A percentile compares a stretch with the other conserved stretches of the same genome.
phyloP scores from a whole-genome alignment of 441 rosid species.

The Eruca vesicaria region DNA sequence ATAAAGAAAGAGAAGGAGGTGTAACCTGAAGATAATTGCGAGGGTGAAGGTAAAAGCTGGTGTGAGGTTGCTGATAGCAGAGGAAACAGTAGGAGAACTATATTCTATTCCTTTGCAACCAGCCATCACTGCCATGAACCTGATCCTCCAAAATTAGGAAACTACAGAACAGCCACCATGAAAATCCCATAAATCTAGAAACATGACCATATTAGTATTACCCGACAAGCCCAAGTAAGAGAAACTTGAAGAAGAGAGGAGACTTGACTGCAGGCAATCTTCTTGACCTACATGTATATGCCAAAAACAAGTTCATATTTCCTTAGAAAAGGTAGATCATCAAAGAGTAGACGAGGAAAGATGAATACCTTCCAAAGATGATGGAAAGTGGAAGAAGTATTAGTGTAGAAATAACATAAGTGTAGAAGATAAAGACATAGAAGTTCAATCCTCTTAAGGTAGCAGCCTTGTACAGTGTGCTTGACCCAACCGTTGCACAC shows the following conservation, averaged over 20 bases:
- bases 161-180: background rate
- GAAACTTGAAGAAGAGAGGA: slow-evolving; percentile 42
- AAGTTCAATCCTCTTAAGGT: slow-evolving; percentile 20
- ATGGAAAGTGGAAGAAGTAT: slow-evolving; percentile 23
- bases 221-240: slow-evolving; percentile 42
- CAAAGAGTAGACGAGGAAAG: background rate
- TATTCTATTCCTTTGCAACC: slow-evolving; percentile 27
- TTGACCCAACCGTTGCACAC: slow-evolving; percentile 24
- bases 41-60: slow-evolving; percentile 52
- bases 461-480: slow-evolving; percentile 28
- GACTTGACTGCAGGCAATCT: slow-evolving; percentile 23
- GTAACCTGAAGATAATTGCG: slow-evolving; percentile 52
- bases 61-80: slow-evolving; percentile 32
- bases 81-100: slow-evolving; percentile 29
- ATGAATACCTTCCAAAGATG: slow-evolving; percentile 27
- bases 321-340: background rate
- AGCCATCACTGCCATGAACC: slow-evolving; percentile 15
- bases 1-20: background rate
- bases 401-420: slow-evolving; percentile 16
- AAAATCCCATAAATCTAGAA: background rate
- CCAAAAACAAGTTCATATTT: background rate
- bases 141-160: background rate
- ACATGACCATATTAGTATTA: background rate
- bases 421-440: slow-evolving; percentile 24
- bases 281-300: slow-evolving; percentile 10